Percentiles rank a stretch among this genome's conserved stretches.
Conservation (phyloP, 192 early-diverging fungal genomes). For the Phlyctochytrium planicorne region DNA sequence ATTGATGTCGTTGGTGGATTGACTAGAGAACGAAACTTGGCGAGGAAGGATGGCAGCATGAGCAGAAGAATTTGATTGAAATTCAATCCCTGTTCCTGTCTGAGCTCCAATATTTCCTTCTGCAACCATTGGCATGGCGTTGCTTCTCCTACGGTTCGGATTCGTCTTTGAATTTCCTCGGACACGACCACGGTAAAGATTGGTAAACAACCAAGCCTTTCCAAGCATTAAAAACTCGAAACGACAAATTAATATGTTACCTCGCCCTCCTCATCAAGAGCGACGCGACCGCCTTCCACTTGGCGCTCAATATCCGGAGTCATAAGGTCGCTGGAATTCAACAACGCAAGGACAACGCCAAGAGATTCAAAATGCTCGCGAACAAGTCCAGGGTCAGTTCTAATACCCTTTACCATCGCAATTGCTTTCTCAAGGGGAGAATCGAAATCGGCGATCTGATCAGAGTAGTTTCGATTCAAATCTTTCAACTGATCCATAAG, state of each 20-base stretch:
- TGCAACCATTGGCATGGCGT: not conserved
- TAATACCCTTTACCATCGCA: conserved; percentile 38
- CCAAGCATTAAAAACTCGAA: not conserved
- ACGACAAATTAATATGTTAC: conserved; percentile 4
- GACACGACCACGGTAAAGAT: conserved; percentile 3
- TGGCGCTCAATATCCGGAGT: conserved; percentile 49
- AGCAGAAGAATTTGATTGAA: too few relatives aligned
- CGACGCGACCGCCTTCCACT: conserved; percentile 13
- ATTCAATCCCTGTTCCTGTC: too few relatives aligned
- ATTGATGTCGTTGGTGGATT: too few relatives aligned
- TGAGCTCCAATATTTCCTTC: too few relatives aligned
- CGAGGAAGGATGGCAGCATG: too few relatives aligned
- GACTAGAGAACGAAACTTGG: too few relatives aligned
- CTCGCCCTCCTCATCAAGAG: conserved; percentile 47
- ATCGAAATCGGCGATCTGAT: conserved; percentile 40
- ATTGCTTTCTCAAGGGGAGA: conserved; percentile 49
- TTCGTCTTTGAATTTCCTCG: conserved; percentile 7
- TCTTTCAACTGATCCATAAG: conserved; percentile 43
- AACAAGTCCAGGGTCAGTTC: conserved; percentile 41
- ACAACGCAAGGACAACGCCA: conserved; percentile 31
- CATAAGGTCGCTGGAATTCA: conserved; percentile 41
- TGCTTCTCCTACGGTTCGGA: not conserved
- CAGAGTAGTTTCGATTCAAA: conserved; percentile 36
- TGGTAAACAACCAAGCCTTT: conserved; percentile 44
- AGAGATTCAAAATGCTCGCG: conserved; percentile 36